Evolutionary conservation across 495 filamentous ascomycete species (phyloP).

Genomic region (Aspergillus nidulans): DNA sequence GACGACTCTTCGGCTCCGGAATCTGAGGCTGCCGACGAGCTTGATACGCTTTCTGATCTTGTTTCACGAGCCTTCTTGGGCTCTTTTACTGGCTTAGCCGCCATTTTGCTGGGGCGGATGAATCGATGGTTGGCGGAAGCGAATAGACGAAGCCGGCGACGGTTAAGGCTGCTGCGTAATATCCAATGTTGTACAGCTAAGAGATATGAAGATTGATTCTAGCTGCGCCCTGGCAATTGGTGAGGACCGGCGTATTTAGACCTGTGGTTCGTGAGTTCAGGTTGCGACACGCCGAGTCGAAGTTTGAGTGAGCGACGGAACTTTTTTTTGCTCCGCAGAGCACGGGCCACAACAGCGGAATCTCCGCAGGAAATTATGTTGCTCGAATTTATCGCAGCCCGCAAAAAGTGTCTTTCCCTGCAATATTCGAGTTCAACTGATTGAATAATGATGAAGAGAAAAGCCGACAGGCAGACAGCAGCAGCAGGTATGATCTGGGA

Average conservation of each 20-base stretch:
- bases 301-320: conserved; percentile 18
- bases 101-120: conserved; percentile 23
- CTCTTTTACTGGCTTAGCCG: conserved; percentile 18
- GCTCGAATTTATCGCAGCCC: background rate
- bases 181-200: background rate
- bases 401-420: background rate
- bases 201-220: background rate
- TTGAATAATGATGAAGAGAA: conserved; percentile 36
- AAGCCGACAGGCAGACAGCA: conserved; percentile 39
- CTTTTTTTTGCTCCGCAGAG: conserved; percentile 46
- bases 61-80: conserved; percentile 26
- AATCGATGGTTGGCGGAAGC: background rate
- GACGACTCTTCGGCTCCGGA: conserved; percentile 24
- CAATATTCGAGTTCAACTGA: background rate
- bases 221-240: background rate
- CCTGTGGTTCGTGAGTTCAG: background rate
- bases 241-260: background rate
- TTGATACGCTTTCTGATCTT: conserved; percentile 27
- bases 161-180: background rate
- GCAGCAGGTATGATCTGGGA: conserved; percentile 23
- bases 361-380: conserved; percentile 21
- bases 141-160: background rate
- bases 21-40: conserved; percentile 25
- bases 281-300: conserved; percentile 12
- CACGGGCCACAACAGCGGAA: conserved; percentile 40